Evolutionary conservation across 805 yeast species (phyloP).

Genomic region (Saccharomycopsis olivae): DNA sequence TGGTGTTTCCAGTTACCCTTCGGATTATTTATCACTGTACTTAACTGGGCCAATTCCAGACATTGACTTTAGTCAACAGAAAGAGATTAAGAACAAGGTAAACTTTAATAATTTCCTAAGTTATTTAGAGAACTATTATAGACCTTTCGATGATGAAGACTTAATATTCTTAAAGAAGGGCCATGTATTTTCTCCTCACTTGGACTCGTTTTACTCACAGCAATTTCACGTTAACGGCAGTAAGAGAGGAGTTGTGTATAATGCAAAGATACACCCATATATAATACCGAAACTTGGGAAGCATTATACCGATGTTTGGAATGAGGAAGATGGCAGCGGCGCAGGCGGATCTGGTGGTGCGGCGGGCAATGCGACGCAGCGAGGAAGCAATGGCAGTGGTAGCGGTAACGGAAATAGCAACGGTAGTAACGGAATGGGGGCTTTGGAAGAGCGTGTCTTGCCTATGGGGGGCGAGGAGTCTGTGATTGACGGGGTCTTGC

Average conservation of each 20-base stretch:
- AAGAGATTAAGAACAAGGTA: constrained; percentile 82
- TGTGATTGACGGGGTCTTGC: constrained; percentile 50
- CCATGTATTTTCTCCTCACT: constrained; percentile 26
- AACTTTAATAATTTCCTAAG: constrained; percentile 82
- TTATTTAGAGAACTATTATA: constrained; percentile 75
- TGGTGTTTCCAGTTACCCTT: constrained; percentile 88
- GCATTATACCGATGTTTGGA: constrained; percentile 75
- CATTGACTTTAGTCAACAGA: constrained; percentile 62
- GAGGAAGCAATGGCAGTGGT: too few species aligned
- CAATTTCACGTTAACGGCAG: constrained; percentile 21
- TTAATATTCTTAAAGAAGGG: constrained; percentile 57
- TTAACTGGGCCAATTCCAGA: constrained; percentile 87
- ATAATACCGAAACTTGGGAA: constrained; percentile 81
- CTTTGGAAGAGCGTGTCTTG: constrained; percentile 20
- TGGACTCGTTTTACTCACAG: constrained; percentile 14
- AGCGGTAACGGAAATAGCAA: too few species aligned
- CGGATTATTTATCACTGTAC: constrained; percentile 56
- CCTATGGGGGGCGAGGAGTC: constrained; percentile 53
- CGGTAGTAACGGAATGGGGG: constrained; percentile 2
- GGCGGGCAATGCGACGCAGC: too few species aligned
- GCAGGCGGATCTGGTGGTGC: constrained; percentile 16
- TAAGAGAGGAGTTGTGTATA: constrained; percentile 35
- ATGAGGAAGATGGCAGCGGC: constrained; percentile 56
- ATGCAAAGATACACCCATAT: constrained; percentile 62
- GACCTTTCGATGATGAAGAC: constrained; percentile 74